Percentiles rank a stretch among this genome's conserved stretches.
phyloP scores from a whole-genome alignment of 768 basidiomycete species.

The Chalciporus pseudorubinellus region DNA sequence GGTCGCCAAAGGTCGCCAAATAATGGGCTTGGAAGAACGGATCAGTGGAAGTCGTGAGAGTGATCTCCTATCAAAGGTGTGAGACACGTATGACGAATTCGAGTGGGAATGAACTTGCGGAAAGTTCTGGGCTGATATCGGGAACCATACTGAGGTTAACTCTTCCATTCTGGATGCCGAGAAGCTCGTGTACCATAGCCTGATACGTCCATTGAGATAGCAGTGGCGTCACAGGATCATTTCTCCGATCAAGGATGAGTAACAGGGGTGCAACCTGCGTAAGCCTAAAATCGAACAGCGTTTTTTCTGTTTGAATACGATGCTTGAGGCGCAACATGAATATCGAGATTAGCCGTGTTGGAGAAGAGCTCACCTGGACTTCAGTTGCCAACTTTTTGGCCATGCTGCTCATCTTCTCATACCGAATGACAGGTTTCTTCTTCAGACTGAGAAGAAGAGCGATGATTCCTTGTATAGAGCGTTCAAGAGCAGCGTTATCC shows the following conservation, averaged over 20 bases:
- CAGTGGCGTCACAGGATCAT: conserved; percentile 95
- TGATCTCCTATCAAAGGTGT: conserved; percentile 70
- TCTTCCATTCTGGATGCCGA: conserved; percentile 92
- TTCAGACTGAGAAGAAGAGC: conserved; percentile 90
- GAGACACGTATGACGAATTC: conserved; percentile 7
- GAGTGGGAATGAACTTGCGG: conserved; percentile 45
- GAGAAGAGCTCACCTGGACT: conserved; percentile 57
- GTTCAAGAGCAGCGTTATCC: conserved; percentile 70
- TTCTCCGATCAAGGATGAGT: conserved; percentile 90
- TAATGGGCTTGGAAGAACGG: conserved; percentile 91
- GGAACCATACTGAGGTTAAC: conserved; percentile 83
- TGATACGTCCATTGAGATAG: conserved; percentile 99
- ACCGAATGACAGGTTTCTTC: conserved; percentile 93
- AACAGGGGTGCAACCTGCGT: conserved; percentile 87
- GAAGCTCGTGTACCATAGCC: conserved; percentile 96
- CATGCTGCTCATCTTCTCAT: conserved; percentile 90
- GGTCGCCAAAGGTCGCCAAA: conserved; percentile 92
- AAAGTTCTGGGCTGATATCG: conserved; percentile 81
- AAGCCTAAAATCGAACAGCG: conserved; percentile 88
- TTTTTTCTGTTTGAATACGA: conserved; percentile 73
- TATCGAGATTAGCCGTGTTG: background rate
- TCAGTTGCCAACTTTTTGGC: conserved; percentile 87
- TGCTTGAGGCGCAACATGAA: conserved; percentile 46
- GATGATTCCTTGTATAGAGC: conserved; percentile 75
- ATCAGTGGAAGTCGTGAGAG: conserved; percentile 86